phyloP scores from a whole-genome alignment of 129 eudicot genomes.

The Centella asiatica region DNA sequence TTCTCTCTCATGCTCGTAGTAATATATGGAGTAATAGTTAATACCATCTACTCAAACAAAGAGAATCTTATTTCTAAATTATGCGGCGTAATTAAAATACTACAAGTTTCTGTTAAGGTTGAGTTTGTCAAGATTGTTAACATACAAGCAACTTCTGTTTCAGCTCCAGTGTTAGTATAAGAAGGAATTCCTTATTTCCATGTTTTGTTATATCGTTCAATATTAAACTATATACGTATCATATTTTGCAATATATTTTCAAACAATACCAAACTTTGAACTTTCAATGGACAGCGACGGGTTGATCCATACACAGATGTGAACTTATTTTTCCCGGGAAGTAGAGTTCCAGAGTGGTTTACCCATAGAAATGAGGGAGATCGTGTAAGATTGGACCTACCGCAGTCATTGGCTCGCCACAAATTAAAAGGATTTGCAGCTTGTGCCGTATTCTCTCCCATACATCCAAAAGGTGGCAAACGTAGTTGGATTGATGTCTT shows the following conservation, averaged over 20 bases:
- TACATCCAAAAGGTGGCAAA: neutral
- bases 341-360: constrained; percentile 15
- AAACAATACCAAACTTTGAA: too few relatives aligned
- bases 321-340: constrained; percentile 14
- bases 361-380: constrained; percentile 4
- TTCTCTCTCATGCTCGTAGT: neutral
- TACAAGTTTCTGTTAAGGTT: too few relatives aligned
- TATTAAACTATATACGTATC: too few relatives aligned
- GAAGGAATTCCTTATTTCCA: too few relatives aligned
- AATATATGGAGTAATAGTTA: too few relatives aligned
- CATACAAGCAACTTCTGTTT: too few relatives aligned
- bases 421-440: constrained; percentile 12
- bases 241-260: neutral
- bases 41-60: too few relatives aligned
- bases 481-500: neutral
- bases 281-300: neutral
- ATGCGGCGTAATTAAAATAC: too few relatives aligned
- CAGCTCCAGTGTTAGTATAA: too few relatives aligned
- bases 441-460: constrained; percentile 8
- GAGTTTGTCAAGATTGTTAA: too few relatives aligned
- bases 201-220: too few relatives aligned
- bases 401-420: constrained; percentile 8
- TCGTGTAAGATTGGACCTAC: neutral
- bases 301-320: neutral
- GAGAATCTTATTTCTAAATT: too few relatives aligned